Evolutionary conservation across 805 yeast genomes (phyloP).

Genomic region (Brettanomyces bruxellensis): DNA sequence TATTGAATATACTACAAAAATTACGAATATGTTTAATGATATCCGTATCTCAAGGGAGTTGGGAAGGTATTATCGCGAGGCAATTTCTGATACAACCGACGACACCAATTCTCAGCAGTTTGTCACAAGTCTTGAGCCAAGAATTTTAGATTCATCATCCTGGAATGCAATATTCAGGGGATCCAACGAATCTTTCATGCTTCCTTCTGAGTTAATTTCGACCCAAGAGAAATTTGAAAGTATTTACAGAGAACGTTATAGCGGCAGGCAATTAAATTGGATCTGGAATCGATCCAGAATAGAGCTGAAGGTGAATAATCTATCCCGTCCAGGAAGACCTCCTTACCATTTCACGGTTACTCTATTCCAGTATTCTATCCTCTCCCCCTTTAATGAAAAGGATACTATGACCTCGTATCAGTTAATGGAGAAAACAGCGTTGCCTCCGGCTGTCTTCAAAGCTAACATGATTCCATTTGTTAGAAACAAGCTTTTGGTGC

Average conservation of each 20-base stretch:
- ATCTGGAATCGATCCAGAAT: slow-evolving; percentile 91
- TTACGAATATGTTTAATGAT: slow-evolving; percentile 94
- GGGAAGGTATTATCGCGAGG: slow-evolving; percentile 30
- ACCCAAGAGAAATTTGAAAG: slow-evolving; percentile 61
- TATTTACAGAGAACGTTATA: slow-evolving; percentile 66
- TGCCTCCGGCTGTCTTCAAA: slow-evolving; percentile 55
- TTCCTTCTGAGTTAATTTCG: slow-evolving; percentile 60
- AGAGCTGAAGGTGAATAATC: slow-evolving; percentile 71
- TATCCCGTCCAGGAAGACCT: slow-evolving; percentile 71
- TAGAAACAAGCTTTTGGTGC: slow-evolving; percentile 65
- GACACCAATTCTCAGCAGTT: slow-evolving; percentile 9
- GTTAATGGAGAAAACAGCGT: slow-evolving; percentile 58
- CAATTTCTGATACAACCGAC: slow-evolving; percentile 8
- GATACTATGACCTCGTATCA: slow-evolving; percentile 51
- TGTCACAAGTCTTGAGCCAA: slow-evolving; percentile 24
- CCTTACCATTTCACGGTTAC: slow-evolving; percentile 78
- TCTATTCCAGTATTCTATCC: slow-evolving; percentile 76
- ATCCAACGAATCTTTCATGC: slow-evolving; percentile 34
- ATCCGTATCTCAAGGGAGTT: slow-evolving; percentile 77
- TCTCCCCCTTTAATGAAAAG: slow-evolving; percentile 73
- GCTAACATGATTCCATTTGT: slow-evolving; percentile 74
- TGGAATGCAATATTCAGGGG: slow-evolving; percentile 24
- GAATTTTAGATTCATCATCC: slow-evolving; percentile 23
- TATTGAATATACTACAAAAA: slow-evolving; percentile 84
- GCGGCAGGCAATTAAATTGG: slow-evolving; percentile 89